Percentiles rank a stretch among this genome's conserved stretches.
Conservation (phyloP, 2,329 filamentous ascomycete genomes). For the Neopestalotiopsis rosae region DNA sequence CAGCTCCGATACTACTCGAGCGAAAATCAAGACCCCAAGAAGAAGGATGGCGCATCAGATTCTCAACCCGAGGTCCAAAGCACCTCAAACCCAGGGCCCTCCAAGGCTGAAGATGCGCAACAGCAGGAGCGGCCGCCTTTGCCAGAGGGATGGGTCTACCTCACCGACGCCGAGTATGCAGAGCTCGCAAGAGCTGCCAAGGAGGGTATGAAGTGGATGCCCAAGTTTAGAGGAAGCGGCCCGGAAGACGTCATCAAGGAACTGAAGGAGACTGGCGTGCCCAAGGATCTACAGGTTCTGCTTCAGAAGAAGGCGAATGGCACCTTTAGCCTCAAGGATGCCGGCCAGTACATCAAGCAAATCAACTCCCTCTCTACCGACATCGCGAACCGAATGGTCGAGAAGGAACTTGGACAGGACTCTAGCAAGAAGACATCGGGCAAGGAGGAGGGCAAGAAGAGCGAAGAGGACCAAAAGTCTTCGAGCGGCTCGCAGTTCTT, state of each 20-base stretch:
- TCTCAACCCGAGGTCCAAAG: conserved; percentile 31
- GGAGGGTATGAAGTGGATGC: conserved; percentile 2
- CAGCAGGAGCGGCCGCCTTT: conserved; percentile 25
- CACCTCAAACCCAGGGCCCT: conserved; percentile 34
- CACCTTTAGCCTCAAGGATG: conserved; percentile 19
- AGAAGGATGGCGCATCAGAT: conserved; percentile 18
- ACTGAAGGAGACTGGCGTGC: conserved; percentile 27
- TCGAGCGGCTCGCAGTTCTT: background rate
- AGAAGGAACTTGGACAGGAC: background rate
- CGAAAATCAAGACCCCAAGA: conserved; percentile 26
- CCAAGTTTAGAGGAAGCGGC: conserved; percentile 14
- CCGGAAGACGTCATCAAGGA: conserved; percentile 16
- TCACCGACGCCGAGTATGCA: conserved; percentile 28
- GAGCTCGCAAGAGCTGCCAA: conserved; percentile 8
- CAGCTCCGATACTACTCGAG: conserved; percentile 32
- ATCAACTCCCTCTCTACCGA: conserved; percentile 23
- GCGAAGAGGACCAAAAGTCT: conserved; percentile 8
- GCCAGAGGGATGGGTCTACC: conserved; percentile 36
- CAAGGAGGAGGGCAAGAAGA: conserved; percentile 1
- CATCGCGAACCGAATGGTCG: conserved; percentile 21
- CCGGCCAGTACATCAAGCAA: conserved; percentile 24
- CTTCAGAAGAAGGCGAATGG: conserved; percentile 22
- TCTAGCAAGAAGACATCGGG: background rate
- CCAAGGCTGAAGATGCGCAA: conserved; percentile 26
- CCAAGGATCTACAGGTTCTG: conserved; percentile 24